Evolutionary conservation across 1,284 basidiomycete species (phyloP).

Genomic region (Trichosporon sp.): DNA sequence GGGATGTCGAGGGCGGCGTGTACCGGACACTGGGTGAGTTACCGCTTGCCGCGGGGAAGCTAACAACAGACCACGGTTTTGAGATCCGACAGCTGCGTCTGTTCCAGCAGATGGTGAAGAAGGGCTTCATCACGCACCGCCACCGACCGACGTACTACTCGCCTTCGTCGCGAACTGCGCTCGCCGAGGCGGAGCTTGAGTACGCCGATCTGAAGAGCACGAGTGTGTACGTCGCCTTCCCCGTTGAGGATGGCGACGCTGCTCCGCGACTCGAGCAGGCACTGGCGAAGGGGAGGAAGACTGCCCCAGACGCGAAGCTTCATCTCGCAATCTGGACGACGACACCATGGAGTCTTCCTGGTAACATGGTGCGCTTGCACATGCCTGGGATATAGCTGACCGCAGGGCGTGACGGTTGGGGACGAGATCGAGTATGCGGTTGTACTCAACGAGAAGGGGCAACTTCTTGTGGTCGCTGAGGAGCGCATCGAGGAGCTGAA

Average conservation of each 20-base stretch:
- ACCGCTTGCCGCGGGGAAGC: not conserved
- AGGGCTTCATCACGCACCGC: slow-evolving; percentile 74
- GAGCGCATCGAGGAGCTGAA: slow-evolving; percentile 66
- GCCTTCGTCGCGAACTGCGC: slow-evolving; percentile 87
- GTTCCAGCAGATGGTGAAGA: slow-evolving; percentile 85
- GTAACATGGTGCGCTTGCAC: slow-evolving; percentile 75
- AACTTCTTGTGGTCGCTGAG: slow-evolving; percentile 67
- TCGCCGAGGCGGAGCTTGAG: slow-evolving; percentile 92
- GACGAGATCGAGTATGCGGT: slow-evolving; percentile 72
- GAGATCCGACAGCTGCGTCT: slow-evolving; percentile 85
- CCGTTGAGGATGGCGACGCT: slow-evolving; percentile 57
- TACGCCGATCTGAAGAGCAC: slow-evolving; percentile 89
- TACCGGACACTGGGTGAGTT: slow-evolving; percentile 81
- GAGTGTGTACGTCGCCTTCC: slow-evolving; percentile 83
- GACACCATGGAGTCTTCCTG: slow-evolving; percentile 94
- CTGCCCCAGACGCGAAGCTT: slow-evolving; percentile 43
- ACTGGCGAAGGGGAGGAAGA: slow-evolving; percentile 29
- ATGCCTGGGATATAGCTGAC: not conserved
- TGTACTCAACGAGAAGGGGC: slow-evolving; percentile 57
- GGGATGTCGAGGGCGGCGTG: slow-evolving; percentile 69
- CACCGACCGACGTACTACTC: slow-evolving; percentile 94
- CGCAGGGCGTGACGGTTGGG: slow-evolving; percentile 81
- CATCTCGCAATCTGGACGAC: slow-evolving; percentile 94
- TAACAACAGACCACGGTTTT: slow-evolving; percentile 71
- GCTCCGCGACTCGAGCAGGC: slow-evolving; percentile 38